Base-by-base conservation (phyloP, 306 rosid genomes). In the Arachis hypogaea region DNA sequence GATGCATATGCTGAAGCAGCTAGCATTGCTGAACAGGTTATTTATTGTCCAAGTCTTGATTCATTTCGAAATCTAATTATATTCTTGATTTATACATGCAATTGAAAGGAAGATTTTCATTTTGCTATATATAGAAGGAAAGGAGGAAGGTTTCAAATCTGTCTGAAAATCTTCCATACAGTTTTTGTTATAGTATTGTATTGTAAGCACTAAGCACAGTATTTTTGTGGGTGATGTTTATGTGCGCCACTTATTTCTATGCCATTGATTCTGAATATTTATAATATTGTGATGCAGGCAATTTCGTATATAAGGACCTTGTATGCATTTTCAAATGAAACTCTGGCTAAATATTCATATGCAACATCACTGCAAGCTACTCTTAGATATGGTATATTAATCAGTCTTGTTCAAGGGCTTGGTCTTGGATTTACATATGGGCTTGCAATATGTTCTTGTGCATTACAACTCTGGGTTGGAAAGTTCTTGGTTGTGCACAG, bases 1-100 rank as follows among this genome's bases (percentile, higher is more conserved):
- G 99, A 95, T 83, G 99, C 99, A 58, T 95, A 95, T 86, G 99
- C 99, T 46, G 99, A 95, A 88, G 99, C 99, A 63, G 99, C 99
- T 69, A 90, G 98, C 85, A 89, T 95, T 81, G 99, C 99, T 18
- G 99, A 95, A 82, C 99, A 95, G 99, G 99, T 94, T 74, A n/a
- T 73, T 63, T 69, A n/a, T 73, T 30, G 74, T 52, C 68, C 49
- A 42, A 50, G 4, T n/a, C 59, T 76, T 63, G 22, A 38, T 44
- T 59, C 61, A 51, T 78, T 51, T 45, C 62, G 62, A 29, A 52
- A 11, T 60, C 60, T 44, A 43, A 58, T 54, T 41, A 61, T 36
- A 9, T 79, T 40, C 75, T 67, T 42, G 66, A 67, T 44, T 11
- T 29, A 5, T 73, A 11, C 43, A 59, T 64, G 66, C 66, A 67